Conservation (phyloP, 306 rosid species). For the Prunus davidiana region DNA sequence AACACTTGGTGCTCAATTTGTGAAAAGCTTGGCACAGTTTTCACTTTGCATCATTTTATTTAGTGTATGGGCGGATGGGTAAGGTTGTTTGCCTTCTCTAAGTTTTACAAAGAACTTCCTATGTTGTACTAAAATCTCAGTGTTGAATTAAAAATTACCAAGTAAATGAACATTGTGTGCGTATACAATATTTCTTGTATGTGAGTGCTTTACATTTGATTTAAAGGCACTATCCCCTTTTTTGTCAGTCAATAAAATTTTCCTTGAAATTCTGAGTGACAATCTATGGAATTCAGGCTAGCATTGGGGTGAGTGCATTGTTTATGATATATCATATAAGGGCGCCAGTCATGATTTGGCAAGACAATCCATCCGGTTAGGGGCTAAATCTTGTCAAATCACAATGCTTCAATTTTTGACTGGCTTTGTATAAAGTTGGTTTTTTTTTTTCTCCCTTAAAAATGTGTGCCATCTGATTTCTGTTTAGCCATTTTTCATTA, state of each 20-base stretch:
- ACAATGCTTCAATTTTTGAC: not conserved
- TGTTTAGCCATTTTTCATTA: not conserved
- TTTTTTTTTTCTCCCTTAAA: not conserved
- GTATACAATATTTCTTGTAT: not conserved
- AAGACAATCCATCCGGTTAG: not conserved
- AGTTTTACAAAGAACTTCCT: not conserved
- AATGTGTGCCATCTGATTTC: not conserved
- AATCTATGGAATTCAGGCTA: not conserved
- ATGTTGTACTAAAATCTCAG: not conserved
- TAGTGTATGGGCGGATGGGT: not conserved
- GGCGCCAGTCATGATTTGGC: not conserved
- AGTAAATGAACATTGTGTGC: not conserved
- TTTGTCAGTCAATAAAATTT: not conserved
- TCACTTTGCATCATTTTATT: not conserved
- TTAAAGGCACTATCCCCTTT: not conserved
- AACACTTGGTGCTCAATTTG: not conserved
- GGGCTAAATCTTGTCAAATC: not conserved
- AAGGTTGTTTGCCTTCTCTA: not conserved
- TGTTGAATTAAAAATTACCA: not conserved
- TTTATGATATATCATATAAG: not conserved
- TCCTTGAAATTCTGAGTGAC: not conserved
- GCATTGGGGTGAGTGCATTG: not conserved
- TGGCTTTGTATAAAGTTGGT: not conserved
- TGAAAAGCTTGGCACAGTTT: conserved; percentile 1
- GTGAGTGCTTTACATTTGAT: not conserved